phyloP scores from a whole-genome alignment of 1,139 yeast species.

The Sugiyamaella xylanicola region DNA sequence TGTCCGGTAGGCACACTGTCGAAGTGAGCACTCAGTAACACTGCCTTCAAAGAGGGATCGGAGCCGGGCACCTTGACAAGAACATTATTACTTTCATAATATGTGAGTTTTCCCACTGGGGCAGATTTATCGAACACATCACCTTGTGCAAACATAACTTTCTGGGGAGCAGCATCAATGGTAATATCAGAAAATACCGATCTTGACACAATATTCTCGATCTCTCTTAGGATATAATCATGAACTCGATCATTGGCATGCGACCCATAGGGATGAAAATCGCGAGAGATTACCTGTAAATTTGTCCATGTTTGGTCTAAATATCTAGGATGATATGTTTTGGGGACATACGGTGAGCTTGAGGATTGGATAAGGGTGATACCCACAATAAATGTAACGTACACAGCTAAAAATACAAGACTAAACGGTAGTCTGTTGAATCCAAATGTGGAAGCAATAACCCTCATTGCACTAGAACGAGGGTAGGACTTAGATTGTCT shows the following conservation, averaged over 20 bases:
- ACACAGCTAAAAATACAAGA: conserved; percentile 31
- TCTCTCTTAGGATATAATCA: conserved; percentile 58
- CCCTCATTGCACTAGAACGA: conserved; percentile 12
- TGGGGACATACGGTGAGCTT: conserved; percentile 24
- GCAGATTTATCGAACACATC: conserved; percentile 50
- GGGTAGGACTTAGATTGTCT: conserved; percentile 20
- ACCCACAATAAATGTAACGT: conserved; percentile 22
- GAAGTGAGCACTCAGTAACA: conserved; percentile 80
- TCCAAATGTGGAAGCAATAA: conserved; percentile 33
- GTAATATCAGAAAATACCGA: conserved; percentile 45
- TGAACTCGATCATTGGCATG: conserved; percentile 75
- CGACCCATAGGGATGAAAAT: conserved; percentile 78
- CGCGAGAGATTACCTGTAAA: conserved; percentile 63
- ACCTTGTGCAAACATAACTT: conserved; percentile 51
- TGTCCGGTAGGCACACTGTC: conserved; percentile 87
- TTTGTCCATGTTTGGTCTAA: conserved; percentile 64
- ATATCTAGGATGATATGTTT: conserved; percentile 27
- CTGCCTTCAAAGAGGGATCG: conserved; percentile 58
- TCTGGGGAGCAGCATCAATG: conserved; percentile 53
- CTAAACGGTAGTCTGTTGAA: conserved; percentile 36
- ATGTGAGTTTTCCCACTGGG: conserved; percentile 52
- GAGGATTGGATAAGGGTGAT: conserved; percentile 22
- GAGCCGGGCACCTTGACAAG: conserved; percentile 71
- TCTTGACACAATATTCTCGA: conserved; percentile 41
- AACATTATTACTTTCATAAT: conserved; percentile 79